These are phyloP conservation scores for Cladosporium sphaerospermum DNA, from an alignment of 2,329 filamentous ascomycete species.

Conservation along the genomic window DNA sequence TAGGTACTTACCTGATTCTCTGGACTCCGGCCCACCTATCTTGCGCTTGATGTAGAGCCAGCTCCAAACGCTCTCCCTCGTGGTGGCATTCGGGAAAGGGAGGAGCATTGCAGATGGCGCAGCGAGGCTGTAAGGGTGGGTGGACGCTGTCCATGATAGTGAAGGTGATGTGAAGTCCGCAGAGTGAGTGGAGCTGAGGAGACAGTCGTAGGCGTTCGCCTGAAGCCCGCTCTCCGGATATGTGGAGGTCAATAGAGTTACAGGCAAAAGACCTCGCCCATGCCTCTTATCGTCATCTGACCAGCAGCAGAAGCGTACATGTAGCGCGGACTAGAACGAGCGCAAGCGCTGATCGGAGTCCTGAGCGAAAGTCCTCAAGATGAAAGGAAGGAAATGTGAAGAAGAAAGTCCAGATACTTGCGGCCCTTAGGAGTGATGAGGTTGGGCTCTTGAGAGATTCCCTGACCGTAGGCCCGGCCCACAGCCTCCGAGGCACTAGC, in stretches of 20 bases:
- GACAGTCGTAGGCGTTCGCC: background rate
- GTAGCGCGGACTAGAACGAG: no score
- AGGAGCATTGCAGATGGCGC: constrained; percentile 31
- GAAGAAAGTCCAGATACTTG: no score
- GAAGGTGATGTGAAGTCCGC: background rate
- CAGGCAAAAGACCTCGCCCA: no score
- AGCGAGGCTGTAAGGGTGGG: constrained; percentile 19
- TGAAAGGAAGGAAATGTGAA: no score
- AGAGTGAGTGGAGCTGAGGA: background rate
- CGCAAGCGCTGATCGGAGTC: no score
- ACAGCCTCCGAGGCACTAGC: background rate
- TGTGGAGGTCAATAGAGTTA: no score
- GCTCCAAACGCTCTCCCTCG: constrained; percentile 27
- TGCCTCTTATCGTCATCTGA: no score
- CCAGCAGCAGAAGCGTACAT: no score
- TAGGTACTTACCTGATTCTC: constrained; percentile 21
- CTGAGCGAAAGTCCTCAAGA: no score
- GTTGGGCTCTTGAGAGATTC: no score
- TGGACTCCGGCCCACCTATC: constrained; percentile 25
- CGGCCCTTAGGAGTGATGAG: no score
- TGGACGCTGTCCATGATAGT: background rate
- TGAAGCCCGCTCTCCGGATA: background rate
- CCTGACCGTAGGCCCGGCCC: background rate
- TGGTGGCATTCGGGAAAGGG: constrained; percentile 29
- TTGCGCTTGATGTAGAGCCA: constrained; percentile 28